Evolutionary conservation across 257 asterid species (phyloP), one percentile per base, ranked within the genome.

Genomic region (Verbascum thapsus): DNA sequence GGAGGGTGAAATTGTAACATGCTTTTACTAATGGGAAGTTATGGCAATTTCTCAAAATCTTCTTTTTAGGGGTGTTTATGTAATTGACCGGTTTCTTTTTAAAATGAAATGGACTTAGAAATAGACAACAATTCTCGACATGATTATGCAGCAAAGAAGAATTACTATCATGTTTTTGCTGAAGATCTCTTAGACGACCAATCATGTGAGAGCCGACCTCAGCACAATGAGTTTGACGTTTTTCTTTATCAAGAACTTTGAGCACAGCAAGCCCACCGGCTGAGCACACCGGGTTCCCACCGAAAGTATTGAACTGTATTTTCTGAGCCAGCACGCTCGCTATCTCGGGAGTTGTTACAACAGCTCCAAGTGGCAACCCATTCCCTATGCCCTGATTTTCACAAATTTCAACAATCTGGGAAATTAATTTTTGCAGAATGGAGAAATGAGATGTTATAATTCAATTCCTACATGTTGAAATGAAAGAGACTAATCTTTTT

Each of bases 251-350:
- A 71, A 92, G 75, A 71, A 89, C 97, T 13, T 68, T 84, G 52
- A 92, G 96, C 41, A 92, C 99, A 0, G 94, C 95, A 53, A 77
- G 86, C 17, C 99, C 99, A 69, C 99, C 97, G 51, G 97, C 97
- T 10, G 97, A 92, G 79, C 99, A 92, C 10, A 92, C 97, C 4
- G 99, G 99, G 73, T 92, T 92, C 41, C 99, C 99, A 8, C 99
- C 99, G 60, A 83, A 92, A 32, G 99, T 92, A 64, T 92, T 92
- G 64, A 92, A 92, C 45, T 85, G 99, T 63, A 85, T 87, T 71
- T 89, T 92, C 69, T 89, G 95, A 61, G 99, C 53, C 85, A 92
- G 19, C 26, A 83, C 95, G 26, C 88, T 89, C 2, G 99, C 99
- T 61, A 92, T 89, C 78, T 92, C 96, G 0, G 96, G 97, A 11